These are phyloP conservation scores for Colletotrichum sansevieriae DNA, from an alignment of 2,329 filamentous ascomycete genomes.

Conservation along the genomic window DNA sequence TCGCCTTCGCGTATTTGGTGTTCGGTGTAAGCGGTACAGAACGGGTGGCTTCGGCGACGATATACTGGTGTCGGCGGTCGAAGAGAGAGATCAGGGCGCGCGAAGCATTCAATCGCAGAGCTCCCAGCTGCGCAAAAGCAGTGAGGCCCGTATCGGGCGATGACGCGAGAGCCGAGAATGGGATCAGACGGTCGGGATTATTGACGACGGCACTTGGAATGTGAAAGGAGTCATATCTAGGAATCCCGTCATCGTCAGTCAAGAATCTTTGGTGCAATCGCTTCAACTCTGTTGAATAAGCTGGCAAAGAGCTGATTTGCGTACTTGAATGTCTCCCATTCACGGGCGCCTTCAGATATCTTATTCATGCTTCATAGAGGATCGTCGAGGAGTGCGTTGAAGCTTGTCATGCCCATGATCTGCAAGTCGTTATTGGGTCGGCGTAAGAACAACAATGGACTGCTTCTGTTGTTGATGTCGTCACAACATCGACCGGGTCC, in stretches of 20 bases:
- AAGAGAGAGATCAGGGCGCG: conserved; percentile 65
- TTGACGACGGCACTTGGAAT: conserved; percentile 44
- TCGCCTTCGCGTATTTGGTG: conserved; percentile 22
- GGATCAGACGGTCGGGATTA: conserved; percentile 42
- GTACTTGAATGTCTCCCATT: conserved; percentile 51
- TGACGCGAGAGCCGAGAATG: conserved; percentile 46
- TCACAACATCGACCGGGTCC: conserved; percentile 7
- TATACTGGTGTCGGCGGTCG: conserved; percentile 60
- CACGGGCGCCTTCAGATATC: conserved; percentile 47
- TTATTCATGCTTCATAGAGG: conserved; percentile 40
- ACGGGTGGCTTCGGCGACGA: conserved; percentile 64
- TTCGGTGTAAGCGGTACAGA: conserved; percentile 53
- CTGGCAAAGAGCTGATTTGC: neutral
- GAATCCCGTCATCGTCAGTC: conserved; percentile 5
- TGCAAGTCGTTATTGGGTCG: neutral
- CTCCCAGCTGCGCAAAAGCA: conserved; percentile 63
- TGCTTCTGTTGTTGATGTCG: conserved; percentile 12
- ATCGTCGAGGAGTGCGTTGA: conserved; percentile 22
- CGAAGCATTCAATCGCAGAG: conserved; percentile 53
- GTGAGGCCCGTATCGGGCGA: conserved; percentile 58
- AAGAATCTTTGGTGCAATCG: neutral
- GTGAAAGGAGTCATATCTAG: conserved; percentile 42
- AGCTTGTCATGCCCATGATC: conserved; percentile 39
- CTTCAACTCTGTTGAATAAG: neutral
- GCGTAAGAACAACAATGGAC: neutral